Base-by-base conservation (phyloP, 2,329 filamentous ascomycete species). In the Fusarium sterilihyphosum region DNA sequence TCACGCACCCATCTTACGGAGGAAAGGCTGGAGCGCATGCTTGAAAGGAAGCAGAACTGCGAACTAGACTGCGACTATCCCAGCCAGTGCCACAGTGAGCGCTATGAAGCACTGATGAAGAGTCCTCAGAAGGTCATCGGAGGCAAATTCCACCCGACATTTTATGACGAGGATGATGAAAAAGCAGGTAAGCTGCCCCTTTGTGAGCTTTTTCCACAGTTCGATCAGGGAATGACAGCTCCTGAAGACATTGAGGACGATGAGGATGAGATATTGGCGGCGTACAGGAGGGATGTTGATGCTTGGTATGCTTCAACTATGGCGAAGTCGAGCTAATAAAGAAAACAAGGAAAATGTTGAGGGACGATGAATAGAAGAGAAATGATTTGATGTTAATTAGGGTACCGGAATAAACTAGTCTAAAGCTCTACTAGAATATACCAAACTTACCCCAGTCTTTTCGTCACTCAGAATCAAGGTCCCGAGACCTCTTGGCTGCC, bases 31-130 rank as follows among this genome's bases (percentile, higher is more conserved):
- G 26, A 37, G 29, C 65, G 69, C 26, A 67, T 73, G 53, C n/a
- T 67, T 8, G 41, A 46, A 2, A 18, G 31, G n/a, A 66, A 38
- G 6, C 67, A 76, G 26, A 66, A 75, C 44, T 80, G 77, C 29
- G 72, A 67, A 2, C 18, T 61, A 5, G 77, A 79, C 29, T 80
- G 79, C 31, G 69, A 76, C n/a, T 76, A 75, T 56, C 75, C 75
- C 2, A 73, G 72, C 24, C 65, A 79, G 54, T 80, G 78, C 41
- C 38, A 65, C 16, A 47, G 24, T 10, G 68, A 73, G 60, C 46
- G 72, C 44, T 61, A 54, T 16, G 38, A 62, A 37, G 50, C 41
- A 14, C 29, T 12, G 11, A 44, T n/a, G 12, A 64, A 35, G 40
- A 22, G 17, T 20, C 20, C 40, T 16, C 24, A 11, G 17, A 49